phyloP scores from a whole-genome alignment of 495 filamentous ascomycete species.

The Peziza echinospora region DNA sequence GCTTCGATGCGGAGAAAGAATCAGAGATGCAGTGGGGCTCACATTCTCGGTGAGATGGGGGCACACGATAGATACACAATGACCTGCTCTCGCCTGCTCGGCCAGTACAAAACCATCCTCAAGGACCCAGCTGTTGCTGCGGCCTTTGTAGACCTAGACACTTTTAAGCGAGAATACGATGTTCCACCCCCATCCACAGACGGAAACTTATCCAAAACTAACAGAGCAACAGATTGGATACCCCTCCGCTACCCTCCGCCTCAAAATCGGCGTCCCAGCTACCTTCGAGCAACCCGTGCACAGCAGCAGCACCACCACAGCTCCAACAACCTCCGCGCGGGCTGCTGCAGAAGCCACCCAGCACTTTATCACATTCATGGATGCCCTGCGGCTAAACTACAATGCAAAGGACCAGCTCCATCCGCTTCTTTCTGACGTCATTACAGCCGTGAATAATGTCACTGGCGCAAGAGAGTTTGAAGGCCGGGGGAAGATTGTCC shows the following conservation, averaged over 20 bases:
- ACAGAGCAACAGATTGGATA: slow-evolving; percentile 24
- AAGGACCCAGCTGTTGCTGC: slow-evolving; percentile 63
- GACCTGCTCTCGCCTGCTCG: slow-evolving; percentile 74
- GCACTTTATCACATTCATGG: slow-evolving; percentile 94
- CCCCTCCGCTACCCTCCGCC: slow-evolving; percentile 75
- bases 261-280: slow-evolving; percentile 64
- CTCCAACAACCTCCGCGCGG: slow-evolving; percentile 23
- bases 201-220: neutral
- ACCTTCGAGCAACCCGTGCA: slow-evolving; percentile 22
- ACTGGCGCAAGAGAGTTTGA: slow-evolving; percentile 63
- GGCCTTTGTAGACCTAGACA: slow-evolving; percentile 70
- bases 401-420: slow-evolving; percentile 89
- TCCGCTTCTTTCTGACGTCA: slow-evolving; percentile 78
- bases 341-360: slow-evolving; percentile 53
- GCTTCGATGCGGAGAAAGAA: neutral
- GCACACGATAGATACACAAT: slow-evolving; percentile 67
- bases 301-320: slow-evolving; percentile 20
- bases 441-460: slow-evolving; percentile 89
- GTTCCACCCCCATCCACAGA: slow-evolving; percentile 24
- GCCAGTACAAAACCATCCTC: slow-evolving; percentile 89
- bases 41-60: no score
- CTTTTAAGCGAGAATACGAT: slow-evolving; percentile 82
- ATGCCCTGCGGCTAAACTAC: slow-evolving; percentile 73
- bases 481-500: slow-evolving; percentile 83
- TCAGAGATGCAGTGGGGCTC: no score